Conservation (phyloP, 1,139 yeast species). For the Yamadazyma triangularis region DNA sequence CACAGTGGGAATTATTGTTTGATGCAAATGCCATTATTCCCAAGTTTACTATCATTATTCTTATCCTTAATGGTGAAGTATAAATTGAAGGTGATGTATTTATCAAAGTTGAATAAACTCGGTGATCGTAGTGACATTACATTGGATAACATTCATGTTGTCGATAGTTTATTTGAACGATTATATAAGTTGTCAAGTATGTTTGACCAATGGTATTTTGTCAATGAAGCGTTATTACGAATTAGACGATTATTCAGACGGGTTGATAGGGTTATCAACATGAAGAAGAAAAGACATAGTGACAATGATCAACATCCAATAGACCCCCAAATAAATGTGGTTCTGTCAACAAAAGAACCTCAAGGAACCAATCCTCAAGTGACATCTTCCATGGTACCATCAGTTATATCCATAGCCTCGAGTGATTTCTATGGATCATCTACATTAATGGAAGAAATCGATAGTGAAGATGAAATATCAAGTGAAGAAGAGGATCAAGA, state of each 20-base stretch:
- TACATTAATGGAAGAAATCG: background rate
- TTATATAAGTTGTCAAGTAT: slow-evolving; percentile 8
- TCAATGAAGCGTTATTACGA: slow-evolving; percentile 9
- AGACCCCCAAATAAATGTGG: too few relatives aligned
- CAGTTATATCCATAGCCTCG: too few relatives aligned
- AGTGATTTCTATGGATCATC: too few relatives aligned
- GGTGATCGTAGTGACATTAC: slow-evolving; percentile 6
- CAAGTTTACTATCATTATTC: slow-evolving; percentile 9
- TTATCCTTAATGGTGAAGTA: slow-evolving; percentile 10
- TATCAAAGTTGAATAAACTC: slow-evolving; percentile 8
- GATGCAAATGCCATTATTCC: slow-evolving; percentile 9
- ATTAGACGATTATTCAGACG: background rate
- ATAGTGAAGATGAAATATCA: background rate
- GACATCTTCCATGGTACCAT: too few relatives aligned
- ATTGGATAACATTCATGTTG: slow-evolving; percentile 2
- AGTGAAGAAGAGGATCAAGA: background rate
- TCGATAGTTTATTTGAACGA: slow-evolving; percentile 6
- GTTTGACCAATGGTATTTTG: slow-evolving; percentile 18
- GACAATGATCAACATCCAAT: background rate
- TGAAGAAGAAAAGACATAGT: background rate
- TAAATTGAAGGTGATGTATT: slow-evolving; percentile 10
- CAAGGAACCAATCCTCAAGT: too few relatives aligned
- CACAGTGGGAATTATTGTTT: background rate
- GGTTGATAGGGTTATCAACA: too few relatives aligned
- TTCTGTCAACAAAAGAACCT: background rate